Percentiles rank a stretch among this genome's conserved stretches.
Evolutionary conservation across 148 eudicot species (phyloP).

Genomic region (Chenopodium quinoa): DNA sequence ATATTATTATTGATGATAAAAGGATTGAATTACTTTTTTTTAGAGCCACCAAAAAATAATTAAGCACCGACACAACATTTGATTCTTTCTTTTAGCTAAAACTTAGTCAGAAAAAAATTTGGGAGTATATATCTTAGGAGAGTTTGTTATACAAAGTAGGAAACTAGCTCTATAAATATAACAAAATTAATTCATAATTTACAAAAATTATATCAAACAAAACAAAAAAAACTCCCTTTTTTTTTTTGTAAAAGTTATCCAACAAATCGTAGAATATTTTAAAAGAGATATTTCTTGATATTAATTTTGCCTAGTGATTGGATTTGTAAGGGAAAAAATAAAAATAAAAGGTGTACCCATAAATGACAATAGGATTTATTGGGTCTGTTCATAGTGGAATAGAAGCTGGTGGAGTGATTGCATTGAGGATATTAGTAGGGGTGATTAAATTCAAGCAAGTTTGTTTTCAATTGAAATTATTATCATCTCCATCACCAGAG

Average conservation of each 20-base stretch:
- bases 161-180: not conserved
- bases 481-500: constrained; percentile 32
- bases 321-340: not conserved
- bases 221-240: too few relatives aligned
- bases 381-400: constrained; percentile 27
- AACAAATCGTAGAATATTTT: too few relatives aligned
- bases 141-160: constrained; percentile 11
- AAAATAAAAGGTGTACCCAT: constrained; percentile 30
- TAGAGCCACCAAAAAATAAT: not conserved
- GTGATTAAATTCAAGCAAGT: constrained; percentile 8
- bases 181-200: not conserved
- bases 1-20: too few relatives aligned
- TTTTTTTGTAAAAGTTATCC: too few relatives aligned
- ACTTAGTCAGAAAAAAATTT: constrained; percentile 14
- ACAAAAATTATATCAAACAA: not conserved
- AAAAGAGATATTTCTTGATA: not conserved
- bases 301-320: not conserved
- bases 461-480: constrained; percentile 14
- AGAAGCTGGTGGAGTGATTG: constrained; percentile 37
- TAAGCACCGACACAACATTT: not conserved
- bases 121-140: constrained; percentile 27
- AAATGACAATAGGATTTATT: constrained; percentile 68
- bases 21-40: not conserved
- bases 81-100: not conserved
- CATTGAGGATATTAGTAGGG: constrained; percentile 16